Evolutionary conservation across 306 rosid genomes (phyloP).

Genomic region (Acacia crassicarpa): DNA sequence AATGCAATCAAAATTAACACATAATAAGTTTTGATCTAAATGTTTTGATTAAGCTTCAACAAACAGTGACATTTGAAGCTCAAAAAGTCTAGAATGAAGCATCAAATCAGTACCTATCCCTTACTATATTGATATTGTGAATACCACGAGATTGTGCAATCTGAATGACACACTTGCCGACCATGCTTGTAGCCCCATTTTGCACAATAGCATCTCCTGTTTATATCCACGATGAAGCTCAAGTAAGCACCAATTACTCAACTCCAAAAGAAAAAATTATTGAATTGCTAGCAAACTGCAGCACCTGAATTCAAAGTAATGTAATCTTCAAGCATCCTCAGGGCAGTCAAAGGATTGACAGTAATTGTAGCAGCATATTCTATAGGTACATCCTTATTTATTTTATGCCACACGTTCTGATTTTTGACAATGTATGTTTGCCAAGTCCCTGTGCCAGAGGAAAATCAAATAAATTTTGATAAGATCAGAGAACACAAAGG

Average conservation of each 20-base stretch:
- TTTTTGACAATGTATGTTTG: constrained; percentile 84
- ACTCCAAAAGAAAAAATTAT: background rate
- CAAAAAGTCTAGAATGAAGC: constrained; percentile 17
- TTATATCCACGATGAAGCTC: constrained; percentile 20
- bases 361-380: constrained; percentile 90
- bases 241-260: background rate
- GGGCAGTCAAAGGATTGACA: constrained; percentile 88
- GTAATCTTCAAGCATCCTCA: constrained; percentile 84
- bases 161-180: constrained; percentile 95
- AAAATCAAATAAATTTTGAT: background rate
- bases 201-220: constrained; percentile 90
- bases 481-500: background rate
- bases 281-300: background rate
- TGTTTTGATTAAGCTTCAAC: background rate
- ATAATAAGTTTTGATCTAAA: background rate
- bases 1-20: background rate
- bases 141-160: constrained; percentile 72
- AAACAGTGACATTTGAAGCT: constrained; percentile 23
- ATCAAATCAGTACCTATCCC: constrained; percentile 72
- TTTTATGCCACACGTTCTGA: constrained; percentile 74
- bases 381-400: constrained; percentile 66
- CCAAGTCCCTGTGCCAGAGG: constrained; percentile 72
- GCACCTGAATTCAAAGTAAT: constrained; percentile 67
- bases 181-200: constrained; percentile 98
- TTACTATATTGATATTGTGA: constrained; percentile 67